These are phyloP conservation scores for Starmera quercuum DNA, from an alignment of 805 yeast genomes.

Conservation along the genomic window DNA sequence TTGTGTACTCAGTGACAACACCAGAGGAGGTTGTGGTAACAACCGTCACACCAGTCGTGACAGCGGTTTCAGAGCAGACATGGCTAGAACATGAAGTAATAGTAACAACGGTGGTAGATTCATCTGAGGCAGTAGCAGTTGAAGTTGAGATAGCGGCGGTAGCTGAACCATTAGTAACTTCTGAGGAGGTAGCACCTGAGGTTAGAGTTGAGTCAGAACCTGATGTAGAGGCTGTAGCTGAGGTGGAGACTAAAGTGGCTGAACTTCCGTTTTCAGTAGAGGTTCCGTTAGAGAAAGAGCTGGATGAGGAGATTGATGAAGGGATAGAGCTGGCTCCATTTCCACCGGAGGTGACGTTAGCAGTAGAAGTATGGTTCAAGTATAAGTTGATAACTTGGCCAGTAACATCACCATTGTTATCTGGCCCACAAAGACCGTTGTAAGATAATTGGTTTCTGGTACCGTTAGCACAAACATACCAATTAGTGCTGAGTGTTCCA, in stretches of 20 bases:
- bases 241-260: constrained; percentile 5
- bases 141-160: constrained; percentile 13
- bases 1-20: constrained; percentile 12
- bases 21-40: constrained; percentile 24
- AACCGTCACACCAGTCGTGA: constrained; percentile 20
- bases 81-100: constrained; percentile 13
- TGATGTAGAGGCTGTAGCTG: constrained; percentile 9
- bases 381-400: constrained; percentile 4
- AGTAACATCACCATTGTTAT: constrained; percentile 8
- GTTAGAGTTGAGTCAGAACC: constrained; percentile 10
- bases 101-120: constrained; percentile 21
- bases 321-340: constrained; percentile 4
- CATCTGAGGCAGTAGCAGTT: constrained; percentile 11
- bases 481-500: neutral
- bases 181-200: constrained; percentile 6
- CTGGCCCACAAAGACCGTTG: constrained; percentile 11
- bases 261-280: constrained; percentile 11
- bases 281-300: constrained; percentile 6
- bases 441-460: neutral
- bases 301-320: constrained; percentile 8
- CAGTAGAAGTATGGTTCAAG: constrained; percentile 8
- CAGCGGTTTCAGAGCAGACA: constrained; percentile 5
- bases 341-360: constrained; percentile 4
- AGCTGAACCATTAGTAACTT: constrained; percentile 5
- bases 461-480: neutral